phyloP scores from a whole-genome alignment of 2,329 filamentous ascomycete genomes.

The Pseudogymnoascus sp. region DNA sequence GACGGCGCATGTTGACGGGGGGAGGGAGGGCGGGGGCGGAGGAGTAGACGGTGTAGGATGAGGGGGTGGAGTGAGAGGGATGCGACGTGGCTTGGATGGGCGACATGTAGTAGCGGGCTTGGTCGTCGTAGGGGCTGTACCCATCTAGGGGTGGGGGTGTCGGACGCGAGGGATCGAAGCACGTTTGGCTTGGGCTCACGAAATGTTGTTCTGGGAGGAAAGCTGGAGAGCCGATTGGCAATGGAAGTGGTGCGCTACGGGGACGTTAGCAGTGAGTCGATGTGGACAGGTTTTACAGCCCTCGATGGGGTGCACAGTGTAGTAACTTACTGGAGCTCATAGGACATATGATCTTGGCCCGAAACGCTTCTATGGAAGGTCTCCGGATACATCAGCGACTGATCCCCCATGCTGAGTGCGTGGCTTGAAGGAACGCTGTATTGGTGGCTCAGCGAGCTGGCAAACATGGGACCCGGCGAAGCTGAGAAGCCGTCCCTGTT shows the following conservation, averaged over 20 bases:
- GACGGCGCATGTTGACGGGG: background rate
- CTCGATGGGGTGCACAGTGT: background rate
- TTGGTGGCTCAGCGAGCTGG: background rate
- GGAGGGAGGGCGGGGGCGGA: conserved; percentile 12
- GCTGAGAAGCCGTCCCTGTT: background rate
- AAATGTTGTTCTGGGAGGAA: conserved; percentile 1
- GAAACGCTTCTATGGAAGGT: background rate
- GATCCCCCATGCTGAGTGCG: background rate
- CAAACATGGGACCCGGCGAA: background rate
- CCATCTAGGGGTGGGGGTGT: background rate
- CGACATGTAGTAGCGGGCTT: conserved; percentile 3
- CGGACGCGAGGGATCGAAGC: background rate
- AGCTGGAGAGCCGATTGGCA: background rate
- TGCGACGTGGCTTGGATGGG: conserved; percentile 17
- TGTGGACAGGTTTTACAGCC: background rate
- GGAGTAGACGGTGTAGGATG: background rate
- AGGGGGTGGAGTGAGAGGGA: conserved; percentile 13
- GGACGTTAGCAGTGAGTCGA: background rate
- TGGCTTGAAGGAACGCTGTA: background rate
- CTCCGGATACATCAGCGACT: background rate
- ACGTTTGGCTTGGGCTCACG: background rate
- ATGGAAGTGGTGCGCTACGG: background rate
- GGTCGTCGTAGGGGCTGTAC: background rate
- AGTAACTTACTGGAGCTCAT: background rate
- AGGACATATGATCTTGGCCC: background rate